Evolutionary conservation across 805 yeast genomes (phyloP), one percentile per base, ranked within the genome.

Genomic region (Candida namnaoensis): DNA sequence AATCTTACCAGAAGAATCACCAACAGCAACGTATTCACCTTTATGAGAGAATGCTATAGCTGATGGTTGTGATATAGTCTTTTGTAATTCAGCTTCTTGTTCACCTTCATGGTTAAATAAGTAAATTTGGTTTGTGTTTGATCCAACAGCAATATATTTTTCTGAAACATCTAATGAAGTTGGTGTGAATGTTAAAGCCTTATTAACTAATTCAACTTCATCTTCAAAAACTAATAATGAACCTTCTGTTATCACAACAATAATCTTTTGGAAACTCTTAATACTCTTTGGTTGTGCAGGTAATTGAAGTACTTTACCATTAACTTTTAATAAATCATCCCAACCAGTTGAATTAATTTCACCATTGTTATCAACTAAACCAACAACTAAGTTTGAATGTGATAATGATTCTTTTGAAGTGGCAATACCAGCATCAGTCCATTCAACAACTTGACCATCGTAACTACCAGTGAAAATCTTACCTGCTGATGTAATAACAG

Each of bases 1-100:
- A 48, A 88, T 87, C 60, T 91, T 93, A 32, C 99, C 99, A 41
- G 82, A 69, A 5, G 71, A 70, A 53, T 90, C 97, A 40, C 96
- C 97, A 25, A 82, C 84, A 1, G 98, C 98, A 14, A 83, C 68
- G 45, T 65, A 74, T 42, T 68, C 60, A 7, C 77, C 84, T 50
- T 80, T 70, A 5, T 88, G 91, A 1, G 96, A 86, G 27, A 86
- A 74, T 11, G 79, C 65, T 38, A 85, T 68, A 41, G 68, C 66
- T 2, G 85, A 71, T 13, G 88, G 84, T 10, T 76, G 70, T 5
- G 88, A 72, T 44, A 87, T 74, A 45, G 78, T 62, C 11, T 73
- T 58, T 38, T 65, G 74, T 48, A 70, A 56, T 36, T 53, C 62
- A 47, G 53, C 58, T 14, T 35, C 38, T 15, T 47, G 39, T 10